These are phyloP conservation scores for Meira nashicola DNA, from an alignment of 1,284 basidiomycete species.

Conservation along the genomic window DNA sequence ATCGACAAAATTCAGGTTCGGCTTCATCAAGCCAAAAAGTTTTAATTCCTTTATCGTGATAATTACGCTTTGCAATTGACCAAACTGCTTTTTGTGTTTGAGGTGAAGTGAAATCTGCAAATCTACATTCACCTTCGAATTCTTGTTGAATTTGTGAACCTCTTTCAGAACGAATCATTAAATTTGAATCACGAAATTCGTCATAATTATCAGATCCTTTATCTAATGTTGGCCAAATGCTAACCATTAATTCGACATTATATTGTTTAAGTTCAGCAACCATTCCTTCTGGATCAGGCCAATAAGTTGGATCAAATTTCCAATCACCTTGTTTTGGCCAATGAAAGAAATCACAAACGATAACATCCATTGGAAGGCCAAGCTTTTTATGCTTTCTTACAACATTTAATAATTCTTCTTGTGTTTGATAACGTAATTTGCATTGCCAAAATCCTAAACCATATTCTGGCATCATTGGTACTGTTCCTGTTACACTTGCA, in stretches of 20 bases:
- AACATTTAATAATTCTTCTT: conserved; percentile 18
- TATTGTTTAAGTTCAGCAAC: conserved; percentile 16
- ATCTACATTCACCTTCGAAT: conserved; percentile 15
- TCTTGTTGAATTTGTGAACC: conserved; percentile 14
- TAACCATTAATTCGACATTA: conserved; percentile 20
- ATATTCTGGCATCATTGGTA: conserved; percentile 23
- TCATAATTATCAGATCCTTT: conserved; percentile 18
- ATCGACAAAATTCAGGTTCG: conserved; percentile 20
- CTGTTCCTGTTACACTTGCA: conserved; percentile 12
- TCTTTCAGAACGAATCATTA: conserved; percentile 17
- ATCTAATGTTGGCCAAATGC: conserved; percentile 23
- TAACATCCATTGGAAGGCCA: conserved; percentile 18
- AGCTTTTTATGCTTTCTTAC: conserved; percentile 19
- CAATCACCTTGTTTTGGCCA: conserved; percentile 22
- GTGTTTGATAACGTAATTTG: conserved; percentile 22
- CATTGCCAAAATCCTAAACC: conserved; percentile 21
- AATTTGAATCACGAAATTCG: conserved; percentile 14
- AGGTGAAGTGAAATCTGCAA: conserved; percentile 20
- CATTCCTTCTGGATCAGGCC: conserved; percentile 22
- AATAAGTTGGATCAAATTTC: conserved; percentile 19
- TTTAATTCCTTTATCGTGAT: conserved; percentile 16
- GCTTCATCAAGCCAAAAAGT: conserved; percentile 25
- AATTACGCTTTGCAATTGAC: conserved; percentile 16
- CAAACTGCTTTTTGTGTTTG: conserved; percentile 15
- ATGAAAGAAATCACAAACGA: conserved; percentile 24